phyloP scores from a whole-genome alignment of 495 filamentous ascomycete genomes.

The Hyaloscypha hepaticicola region DNA sequence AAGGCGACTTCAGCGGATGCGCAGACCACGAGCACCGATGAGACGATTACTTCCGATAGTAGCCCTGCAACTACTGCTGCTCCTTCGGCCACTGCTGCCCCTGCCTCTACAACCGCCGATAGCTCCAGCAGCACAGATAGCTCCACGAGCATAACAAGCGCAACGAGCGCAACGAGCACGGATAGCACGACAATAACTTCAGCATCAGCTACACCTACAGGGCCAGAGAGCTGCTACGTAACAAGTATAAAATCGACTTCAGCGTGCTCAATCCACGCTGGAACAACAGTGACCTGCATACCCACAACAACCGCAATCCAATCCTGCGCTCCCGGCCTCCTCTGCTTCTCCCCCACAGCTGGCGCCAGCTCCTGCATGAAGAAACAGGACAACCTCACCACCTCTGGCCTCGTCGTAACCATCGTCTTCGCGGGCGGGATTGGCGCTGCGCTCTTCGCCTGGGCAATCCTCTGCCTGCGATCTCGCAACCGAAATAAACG shows the following conservation, averaged over 20 bases:
- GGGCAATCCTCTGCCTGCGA: conserved; percentile 44
- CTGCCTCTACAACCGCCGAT: neutral
- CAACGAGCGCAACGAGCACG: neutral
- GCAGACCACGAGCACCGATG: neutral
- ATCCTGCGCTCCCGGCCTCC: conserved; percentile 44
- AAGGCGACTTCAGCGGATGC: conserved; percentile 1
- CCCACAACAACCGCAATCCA: conserved; percentile 32
- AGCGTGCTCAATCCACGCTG: conserved; percentile 36
- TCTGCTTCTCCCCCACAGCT: conserved; percentile 40
- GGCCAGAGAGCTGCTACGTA: conserved; percentile 38
- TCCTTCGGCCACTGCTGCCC: neutral
- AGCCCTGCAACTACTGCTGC: neutral
- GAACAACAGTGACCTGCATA: conserved; percentile 39
- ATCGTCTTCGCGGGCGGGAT: conserved; percentile 40
- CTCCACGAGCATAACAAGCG: no score
- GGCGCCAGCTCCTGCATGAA: conserved; percentile 45
- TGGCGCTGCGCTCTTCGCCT: conserved; percentile 29
- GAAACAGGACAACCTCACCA: conserved; percentile 36
- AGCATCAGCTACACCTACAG: conserved; percentile 3
- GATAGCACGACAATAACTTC: neutral
- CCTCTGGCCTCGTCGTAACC: conserved; percentile 42
- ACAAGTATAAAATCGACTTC: conserved; percentile 32
- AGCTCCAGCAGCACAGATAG: no score
- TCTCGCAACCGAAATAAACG: conserved; percentile 37
- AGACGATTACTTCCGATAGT: neutral